Evolutionary conservation across 2,329 filamentous ascomycete species (phyloP).

Genomic region (Magnaporthiopsis incrustans): DNA sequence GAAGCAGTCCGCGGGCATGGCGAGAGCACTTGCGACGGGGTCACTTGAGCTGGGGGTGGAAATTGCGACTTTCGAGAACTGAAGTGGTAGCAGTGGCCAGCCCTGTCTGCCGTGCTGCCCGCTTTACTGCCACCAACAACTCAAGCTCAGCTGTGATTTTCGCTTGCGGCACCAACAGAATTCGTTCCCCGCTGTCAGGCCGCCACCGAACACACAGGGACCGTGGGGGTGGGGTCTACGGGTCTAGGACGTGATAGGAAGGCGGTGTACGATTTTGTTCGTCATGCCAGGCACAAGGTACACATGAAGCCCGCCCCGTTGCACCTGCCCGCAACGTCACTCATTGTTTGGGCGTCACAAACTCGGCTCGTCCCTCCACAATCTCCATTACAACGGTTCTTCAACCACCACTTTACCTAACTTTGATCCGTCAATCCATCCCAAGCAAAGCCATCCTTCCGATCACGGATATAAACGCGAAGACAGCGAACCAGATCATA

Average conservation of each 20-base stretch:
- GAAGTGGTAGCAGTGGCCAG: background rate
- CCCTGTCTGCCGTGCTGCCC: background rate
- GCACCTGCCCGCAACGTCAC: background rate
- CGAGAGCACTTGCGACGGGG: constrained; percentile 3
- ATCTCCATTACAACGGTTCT: background rate
- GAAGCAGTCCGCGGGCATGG: constrained; percentile 11
- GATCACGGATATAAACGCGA: background rate
- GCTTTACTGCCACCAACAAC: background rate
- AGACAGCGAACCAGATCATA: background rate
- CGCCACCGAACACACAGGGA: background rate
- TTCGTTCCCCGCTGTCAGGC: background rate
- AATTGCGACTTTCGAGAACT: background rate
- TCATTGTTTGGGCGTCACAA: background rate
- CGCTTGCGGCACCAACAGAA: background rate
- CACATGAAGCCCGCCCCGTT: background rate
- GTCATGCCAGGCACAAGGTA: background rate
- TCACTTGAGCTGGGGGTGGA: background rate
- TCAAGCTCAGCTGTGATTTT: background rate
- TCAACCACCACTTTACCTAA: background rate
- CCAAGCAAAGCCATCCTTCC: background rate
- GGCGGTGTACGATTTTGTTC: background rate
- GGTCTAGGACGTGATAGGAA: background rate
- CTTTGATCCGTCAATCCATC: background rate
- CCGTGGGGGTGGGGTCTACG: background rate
- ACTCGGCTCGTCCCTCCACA: background rate